Conservation (phyloP, 352 stramenopile genomes). For the Elongisporangium senticosum region DNA sequence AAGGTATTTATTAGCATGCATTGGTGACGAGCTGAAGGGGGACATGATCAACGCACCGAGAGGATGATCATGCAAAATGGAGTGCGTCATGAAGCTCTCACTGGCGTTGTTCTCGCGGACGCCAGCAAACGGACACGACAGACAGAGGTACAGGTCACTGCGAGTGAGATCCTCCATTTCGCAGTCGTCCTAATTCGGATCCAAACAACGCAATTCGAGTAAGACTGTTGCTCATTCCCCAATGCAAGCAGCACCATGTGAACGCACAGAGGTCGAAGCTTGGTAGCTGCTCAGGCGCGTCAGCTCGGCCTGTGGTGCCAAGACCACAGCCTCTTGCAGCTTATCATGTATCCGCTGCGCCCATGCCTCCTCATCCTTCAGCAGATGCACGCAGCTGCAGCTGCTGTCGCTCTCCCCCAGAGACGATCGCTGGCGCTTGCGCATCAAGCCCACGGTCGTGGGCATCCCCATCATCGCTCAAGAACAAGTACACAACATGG, state of each 20-base stretch:
- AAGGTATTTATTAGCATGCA: not conserved
- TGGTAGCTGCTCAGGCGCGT: not conserved
- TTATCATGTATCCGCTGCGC: not conserved
- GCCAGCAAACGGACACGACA: conserved; percentile 46
- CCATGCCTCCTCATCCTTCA: not conserved
- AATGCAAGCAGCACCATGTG: not conserved
- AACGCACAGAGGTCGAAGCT: not conserved
- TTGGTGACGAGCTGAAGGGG: not conserved
- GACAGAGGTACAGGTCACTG: conserved; percentile 33
- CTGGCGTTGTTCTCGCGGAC: conserved; percentile 24
- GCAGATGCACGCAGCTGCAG: not conserved
- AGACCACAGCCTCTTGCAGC: not conserved
- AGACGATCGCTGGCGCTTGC: not conserved
- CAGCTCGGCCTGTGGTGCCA: not conserved
- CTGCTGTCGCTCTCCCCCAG: not conserved
- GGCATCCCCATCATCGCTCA: not conserved
- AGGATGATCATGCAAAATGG: conserved; percentile 50
- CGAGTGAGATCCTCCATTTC: not conserved
- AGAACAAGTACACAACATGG: not conserved
- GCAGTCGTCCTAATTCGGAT: not conserved
- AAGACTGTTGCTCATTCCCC: not conserved
- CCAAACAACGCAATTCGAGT: not conserved
- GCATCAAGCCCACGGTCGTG: not conserved
- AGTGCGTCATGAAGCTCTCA: conserved; percentile 58
- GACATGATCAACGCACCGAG: conserved; percentile 27